Base-by-base conservation (phyloP, 768 basidiomycete genomes). In the Gloeophyllum trabeum region DNA sequence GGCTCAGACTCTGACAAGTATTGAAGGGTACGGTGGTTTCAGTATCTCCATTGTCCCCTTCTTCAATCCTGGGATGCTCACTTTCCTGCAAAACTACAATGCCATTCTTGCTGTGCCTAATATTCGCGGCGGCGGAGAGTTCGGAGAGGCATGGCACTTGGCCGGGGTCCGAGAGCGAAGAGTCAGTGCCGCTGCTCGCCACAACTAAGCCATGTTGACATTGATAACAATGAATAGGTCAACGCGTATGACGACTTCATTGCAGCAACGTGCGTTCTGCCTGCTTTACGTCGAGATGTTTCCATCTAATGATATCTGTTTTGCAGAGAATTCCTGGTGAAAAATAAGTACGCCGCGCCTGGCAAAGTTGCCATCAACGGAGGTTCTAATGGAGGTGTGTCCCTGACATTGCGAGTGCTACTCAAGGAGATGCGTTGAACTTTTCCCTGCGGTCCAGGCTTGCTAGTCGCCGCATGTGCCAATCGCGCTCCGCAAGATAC, bases 11-110 rank as follows among this genome's bases (percentile, higher is more conserved):
- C 19, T 30, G 39, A n/a, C n/a, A n/a, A n/a, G n/a, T n/a, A n/a
- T n/a, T n/a, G n/a, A n/a, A 81, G 81, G 83, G 24, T 89, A 88
- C 48, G 88, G 87, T n/a, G 88, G 86, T 6, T 89, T 88, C 55
- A 73, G 67, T 41, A 71, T 81, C 32, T 73, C 81, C 16, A 71
- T 88, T 46, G 67, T 71, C 43, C 86, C 86, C 6, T 75, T 72
- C 56, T 90, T 88, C 64, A 81, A 73, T 45, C 62, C 82, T 5
- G 61, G 74, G 3, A 72, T 83, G 41, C 67, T 91, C 32, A 87
- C 83, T 0, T 82, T 84, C 59, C 61, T 86, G 44, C 73, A 83
- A 58, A 67, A 65, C 30, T 90, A 84, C 51, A 73, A 80, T 6
- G 79, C 73, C 5, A 60, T 87, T 23, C 66, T 78, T 23, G 86